Evolutionary conservation across 805 yeast species (phyloP).

Genomic region (Starmerella riodocensis): DNA sequence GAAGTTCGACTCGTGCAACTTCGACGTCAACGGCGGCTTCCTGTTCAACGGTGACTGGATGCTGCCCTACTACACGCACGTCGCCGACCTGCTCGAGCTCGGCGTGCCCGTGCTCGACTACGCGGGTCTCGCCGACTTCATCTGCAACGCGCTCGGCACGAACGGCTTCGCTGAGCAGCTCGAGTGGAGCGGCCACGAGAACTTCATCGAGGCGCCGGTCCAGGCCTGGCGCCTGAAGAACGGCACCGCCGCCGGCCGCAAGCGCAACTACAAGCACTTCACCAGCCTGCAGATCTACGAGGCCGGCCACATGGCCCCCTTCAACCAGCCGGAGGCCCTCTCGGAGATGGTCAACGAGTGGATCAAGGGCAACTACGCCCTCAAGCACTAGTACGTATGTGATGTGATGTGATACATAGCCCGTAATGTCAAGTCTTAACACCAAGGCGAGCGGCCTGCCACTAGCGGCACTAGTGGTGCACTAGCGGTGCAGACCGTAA

Average conservation of each 20-base stretch:
- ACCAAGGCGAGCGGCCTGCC: no score
- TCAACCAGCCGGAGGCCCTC: constrained; percentile 72
- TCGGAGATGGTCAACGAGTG: constrained; percentile 80
- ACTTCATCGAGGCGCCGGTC: constrained; percentile 32
- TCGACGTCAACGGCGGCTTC: constrained; percentile 63
- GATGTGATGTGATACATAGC: neutral
- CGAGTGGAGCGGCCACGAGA: constrained; percentile 46
- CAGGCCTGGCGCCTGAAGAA: constrained; percentile 23
- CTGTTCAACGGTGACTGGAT: constrained; percentile 53
- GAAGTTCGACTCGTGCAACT: constrained; percentile 59
- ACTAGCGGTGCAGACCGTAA: no score
- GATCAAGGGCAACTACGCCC: constrained; percentile 49
- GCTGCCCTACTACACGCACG: constrained; percentile 47
- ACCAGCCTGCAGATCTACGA: constrained; percentile 70
- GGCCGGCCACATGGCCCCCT: constrained; percentile 93
- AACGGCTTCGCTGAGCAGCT: constrained; percentile 65
- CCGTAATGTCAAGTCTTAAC: no score
- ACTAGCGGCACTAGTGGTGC: no score
- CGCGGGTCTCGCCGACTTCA: constrained; percentile 91
- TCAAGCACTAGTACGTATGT: constrained; percentile 4
- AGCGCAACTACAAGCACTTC: constrained; percentile 47
- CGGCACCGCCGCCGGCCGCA: constrained; percentile 48
- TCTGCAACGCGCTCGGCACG: constrained; percentile 89
- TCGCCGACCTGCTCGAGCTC: constrained; percentile 48
- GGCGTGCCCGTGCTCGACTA: constrained; percentile 71